phyloP scores from a whole-genome alignment of 345 rosid species.

The Noccaea caerulescens region DNA sequence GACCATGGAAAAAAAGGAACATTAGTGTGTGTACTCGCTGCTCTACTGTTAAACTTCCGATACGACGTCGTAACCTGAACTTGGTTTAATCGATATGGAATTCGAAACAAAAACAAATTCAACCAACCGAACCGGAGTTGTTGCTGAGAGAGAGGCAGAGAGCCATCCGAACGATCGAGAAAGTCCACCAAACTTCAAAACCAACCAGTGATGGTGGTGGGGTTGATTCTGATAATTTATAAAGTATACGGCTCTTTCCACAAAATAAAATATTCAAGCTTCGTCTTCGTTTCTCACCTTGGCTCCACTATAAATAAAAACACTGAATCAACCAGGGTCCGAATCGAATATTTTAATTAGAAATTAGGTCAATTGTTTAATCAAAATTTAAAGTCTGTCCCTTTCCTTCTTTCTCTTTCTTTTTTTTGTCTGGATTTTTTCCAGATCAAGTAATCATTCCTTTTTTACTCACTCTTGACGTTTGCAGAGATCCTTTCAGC shows the following conservation, averaged over 20 bases:
- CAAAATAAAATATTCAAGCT: constrained; percentile 3
- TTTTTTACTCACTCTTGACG: constrained; percentile 10
- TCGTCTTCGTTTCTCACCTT: constrained; percentile 16
- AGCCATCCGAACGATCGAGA: no score
- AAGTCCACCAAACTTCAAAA: constrained; percentile 6
- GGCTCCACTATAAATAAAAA: not conserved
- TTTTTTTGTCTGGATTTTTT: constrained; percentile 23
- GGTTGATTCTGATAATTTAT: constrained; percentile 24
- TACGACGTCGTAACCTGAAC: not conserved
- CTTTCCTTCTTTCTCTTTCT: not conserved
- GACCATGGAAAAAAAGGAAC: not conserved
- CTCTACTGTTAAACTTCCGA: not conserved
- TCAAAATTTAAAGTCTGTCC: constrained; percentile 10
- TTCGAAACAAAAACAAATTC: not conserved
- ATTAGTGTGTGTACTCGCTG: no score
- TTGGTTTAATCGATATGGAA: not conserved
- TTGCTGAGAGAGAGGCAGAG: constrained; percentile 7
- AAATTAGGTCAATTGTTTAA: constrained; percentile 23
- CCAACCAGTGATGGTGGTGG: not conserved
- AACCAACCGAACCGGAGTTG: constrained; percentile 18
- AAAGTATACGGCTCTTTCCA: constrained; percentile 1
- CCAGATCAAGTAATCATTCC: constrained; percentile 34
- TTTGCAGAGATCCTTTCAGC: constrained; percentile 22
- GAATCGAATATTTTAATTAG: constrained; percentile 6
- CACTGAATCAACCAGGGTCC: constrained; percentile 19